A percentile compares a stretch with the other conserved stretches of the same genome.
Evolutionary conservation across 2,329 filamentous ascomycete species (phyloP).

Genomic region (Xylariaceae sp.): DNA sequence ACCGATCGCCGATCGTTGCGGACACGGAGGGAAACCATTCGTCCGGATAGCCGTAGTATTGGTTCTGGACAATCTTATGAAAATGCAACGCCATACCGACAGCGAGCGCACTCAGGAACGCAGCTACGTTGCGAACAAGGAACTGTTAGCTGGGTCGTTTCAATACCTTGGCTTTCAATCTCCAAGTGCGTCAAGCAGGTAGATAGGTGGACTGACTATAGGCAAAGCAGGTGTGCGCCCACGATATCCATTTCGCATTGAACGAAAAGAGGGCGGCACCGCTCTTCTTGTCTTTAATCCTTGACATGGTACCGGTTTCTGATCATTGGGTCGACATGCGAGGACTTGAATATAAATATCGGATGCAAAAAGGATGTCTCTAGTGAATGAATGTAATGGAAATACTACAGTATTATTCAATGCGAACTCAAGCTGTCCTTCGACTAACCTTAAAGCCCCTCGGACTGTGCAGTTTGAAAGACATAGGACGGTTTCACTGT

Average conservation of each 20-base stretch:
- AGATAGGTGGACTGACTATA: slow-evolving; percentile 55
- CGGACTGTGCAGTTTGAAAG: no score
- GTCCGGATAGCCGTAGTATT: slow-evolving; percentile 88
- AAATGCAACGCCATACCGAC: slow-evolving; percentile 82
- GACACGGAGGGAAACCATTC: slow-evolving; percentile 98
- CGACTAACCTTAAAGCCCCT: no score
- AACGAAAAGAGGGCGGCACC: slow-evolving; percentile 55
- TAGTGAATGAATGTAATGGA: no score
- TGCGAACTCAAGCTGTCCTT: no score
- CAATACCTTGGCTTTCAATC: background rate
- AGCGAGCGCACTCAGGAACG: slow-evolving; percentile 80
- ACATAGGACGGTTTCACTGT: no score
- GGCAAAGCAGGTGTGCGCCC: slow-evolving; percentile 75
- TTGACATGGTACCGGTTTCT: slow-evolving; percentile 20
- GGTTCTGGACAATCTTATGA: slow-evolving; percentile 95
- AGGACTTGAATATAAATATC: no score
- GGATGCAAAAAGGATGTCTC: no score
- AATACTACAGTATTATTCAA: no score
- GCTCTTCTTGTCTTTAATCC: slow-evolving; percentile 60
- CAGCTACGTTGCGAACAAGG: slow-evolving; percentile 43
- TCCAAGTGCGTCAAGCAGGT: background rate
- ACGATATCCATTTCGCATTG: slow-evolving; percentile 86
- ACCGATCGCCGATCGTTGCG: slow-evolving; percentile 93
- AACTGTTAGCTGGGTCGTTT: slow-evolving; percentile 3
- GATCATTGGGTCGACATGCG: slow-evolving; percentile 9